Evolutionary conservation across 2,329 filamentous ascomycete species (phyloP), one percentile per base, ranked within the genome.

Genomic region (Neopestalotiopsis clavispora): DNA sequence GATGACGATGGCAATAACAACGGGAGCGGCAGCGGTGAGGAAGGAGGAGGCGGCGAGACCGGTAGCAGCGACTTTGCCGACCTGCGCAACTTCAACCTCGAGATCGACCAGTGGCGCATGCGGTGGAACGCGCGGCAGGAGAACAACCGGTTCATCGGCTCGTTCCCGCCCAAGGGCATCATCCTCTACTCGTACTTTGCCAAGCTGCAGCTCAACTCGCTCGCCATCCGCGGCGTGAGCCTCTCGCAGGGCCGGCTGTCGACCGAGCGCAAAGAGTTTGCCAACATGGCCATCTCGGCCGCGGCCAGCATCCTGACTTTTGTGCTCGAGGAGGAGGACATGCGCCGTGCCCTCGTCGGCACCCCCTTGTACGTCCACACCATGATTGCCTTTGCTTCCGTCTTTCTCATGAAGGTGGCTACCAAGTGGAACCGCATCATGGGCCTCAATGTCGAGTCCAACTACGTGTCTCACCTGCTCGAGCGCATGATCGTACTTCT

Each of bases 81-180:
- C n/a, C 45, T 75, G 17, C 68, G 71, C 14, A 69, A 72, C 1
- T 75, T 75, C 65, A 66, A 65, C 42, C 70, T 73, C 17, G 69
- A 69, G 4, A 69, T 77, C 17, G 75, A 77, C 62, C 68, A 67
- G 23, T 67, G 70, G 12, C 70, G 74, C 1, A 69, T 71, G 4
- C 72, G 75, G 49, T 76, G 74, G 74, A 68, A 45, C 2, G 73
- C 74, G 14, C 52, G 68, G n/a, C 74, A 74, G 52, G 68, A 64
- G 14, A 71, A 69, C 7, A 77, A 76, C 59, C 70, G 67, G 4
- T 71, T 74, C 62, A 74, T 79, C n/a, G 77, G 76, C 20, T 78
- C 78, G 65, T 78, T 77, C 66, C 76, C 77, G 6, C 71, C 69
- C n/a, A 78, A 79, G 68, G 77, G 77, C 10, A 76, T 79, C n/a